These are phyloP conservation scores for Vitis amurensis DNA, from an alignment of 164 flowering plant species.

Conservation along the genomic window DNA sequence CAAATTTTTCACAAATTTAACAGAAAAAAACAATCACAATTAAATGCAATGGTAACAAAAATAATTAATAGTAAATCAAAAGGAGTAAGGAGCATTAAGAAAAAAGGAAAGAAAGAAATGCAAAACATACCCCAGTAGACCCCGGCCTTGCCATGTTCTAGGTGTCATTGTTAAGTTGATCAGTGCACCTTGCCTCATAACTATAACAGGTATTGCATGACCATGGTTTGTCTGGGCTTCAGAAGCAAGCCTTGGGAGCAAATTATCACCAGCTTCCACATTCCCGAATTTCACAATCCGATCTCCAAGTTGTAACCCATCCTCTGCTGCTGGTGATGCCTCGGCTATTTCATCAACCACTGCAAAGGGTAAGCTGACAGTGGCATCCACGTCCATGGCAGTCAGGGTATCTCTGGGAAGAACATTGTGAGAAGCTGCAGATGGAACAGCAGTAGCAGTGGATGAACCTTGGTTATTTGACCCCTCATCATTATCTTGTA, in stretches of 20 bases:
- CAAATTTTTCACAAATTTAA: too few relatives aligned
- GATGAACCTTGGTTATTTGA: conserved; percentile 23
- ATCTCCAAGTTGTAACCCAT: conserved; percentile 95
- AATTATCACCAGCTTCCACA: conserved; percentile 74
- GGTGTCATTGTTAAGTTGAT: conserved; percentile 72
- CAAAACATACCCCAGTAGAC: conserved; percentile 75
- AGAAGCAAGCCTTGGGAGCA: conserved; percentile 69
- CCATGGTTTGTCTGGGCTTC: conserved; percentile 76
- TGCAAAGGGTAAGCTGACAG: conserved; percentile 65
- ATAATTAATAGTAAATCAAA: background rate
- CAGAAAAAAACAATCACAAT: too few relatives aligned
- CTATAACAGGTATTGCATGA: conserved; percentile 39
- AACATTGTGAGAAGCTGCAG: conserved; percentile 22
- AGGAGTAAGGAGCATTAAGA: background rate
- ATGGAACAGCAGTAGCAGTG: conserved; percentile 15
- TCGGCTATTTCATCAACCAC: conserved; percentile 87
- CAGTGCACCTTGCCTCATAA: conserved; percentile 71
- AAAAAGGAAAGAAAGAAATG: background rate
- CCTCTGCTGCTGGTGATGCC: conserved; percentile 91
- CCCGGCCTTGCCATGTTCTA: conserved; percentile 85
- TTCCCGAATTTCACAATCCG: conserved; percentile 85
- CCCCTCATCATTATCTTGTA: conserved; percentile 25
- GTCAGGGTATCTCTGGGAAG: conserved; percentile 24
- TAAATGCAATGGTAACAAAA: background rate
- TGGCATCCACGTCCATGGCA: conserved; percentile 52